phyloP scores from a whole-genome alignment of 2,329 filamentous ascomycete genomes.

The Neonectria sp. region DNA sequence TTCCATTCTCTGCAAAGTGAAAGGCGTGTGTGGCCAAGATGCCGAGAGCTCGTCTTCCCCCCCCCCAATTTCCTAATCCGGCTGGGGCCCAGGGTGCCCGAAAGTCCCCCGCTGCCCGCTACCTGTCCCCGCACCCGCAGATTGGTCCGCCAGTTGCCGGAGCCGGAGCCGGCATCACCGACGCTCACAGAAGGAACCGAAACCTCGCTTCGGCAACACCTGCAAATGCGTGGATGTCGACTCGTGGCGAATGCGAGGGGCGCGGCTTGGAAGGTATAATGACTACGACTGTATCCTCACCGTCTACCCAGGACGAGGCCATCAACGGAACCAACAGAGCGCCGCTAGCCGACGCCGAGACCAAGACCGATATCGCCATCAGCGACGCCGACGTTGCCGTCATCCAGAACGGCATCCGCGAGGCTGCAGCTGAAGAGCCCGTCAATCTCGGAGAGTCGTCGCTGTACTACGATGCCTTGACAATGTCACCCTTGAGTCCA shows the following conservation, averaged over 20 bases:
- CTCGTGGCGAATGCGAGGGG: conserved; percentile 2
- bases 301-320: no score
- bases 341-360: neutral
- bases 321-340: conserved; percentile 1
- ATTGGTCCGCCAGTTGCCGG: conserved; percentile 10
- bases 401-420: conserved; percentile 41
- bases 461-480: conserved; percentile 70
- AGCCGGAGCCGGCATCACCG: conserved; percentile 28
- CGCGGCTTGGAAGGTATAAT: conserved; percentile 10
- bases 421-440: conserved; percentile 36
- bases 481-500: conserved; percentile 70
- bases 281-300: neutral
- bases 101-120: conserved; percentile 7
- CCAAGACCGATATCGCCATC: conserved; percentile 37
- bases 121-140: conserved; percentile 17
- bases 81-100: conserved; percentile 3
- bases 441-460: conserved; percentile 57
- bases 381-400: conserved; percentile 47
- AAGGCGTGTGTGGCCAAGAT: neutral
- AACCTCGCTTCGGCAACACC: conserved; percentile 25
- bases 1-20: neutral
- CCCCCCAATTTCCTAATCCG: neutral
- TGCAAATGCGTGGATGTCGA: neutral
- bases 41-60: no score
- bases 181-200: neutral